Percentiles rank a stretch among this genome's conserved stretches.
phyloP scores from a whole-genome alignment of 2,329 filamentous ascomycete species.

The Colletotrichum graminicola region DNA sequence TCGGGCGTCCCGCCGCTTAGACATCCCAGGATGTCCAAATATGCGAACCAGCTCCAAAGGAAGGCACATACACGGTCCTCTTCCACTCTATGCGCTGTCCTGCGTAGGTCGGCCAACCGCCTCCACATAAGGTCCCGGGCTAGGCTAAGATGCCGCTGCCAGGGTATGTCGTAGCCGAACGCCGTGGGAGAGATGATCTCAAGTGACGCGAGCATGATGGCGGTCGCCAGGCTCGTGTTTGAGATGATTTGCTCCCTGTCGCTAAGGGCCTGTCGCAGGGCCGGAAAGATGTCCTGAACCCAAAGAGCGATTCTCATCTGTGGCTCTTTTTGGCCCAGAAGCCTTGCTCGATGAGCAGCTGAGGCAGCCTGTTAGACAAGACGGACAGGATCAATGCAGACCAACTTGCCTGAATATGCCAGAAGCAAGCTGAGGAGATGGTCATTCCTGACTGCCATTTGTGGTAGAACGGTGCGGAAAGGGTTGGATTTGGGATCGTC shows the following conservation, averaged over 20 bases:
- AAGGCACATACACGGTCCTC: conserved; percentile 76
- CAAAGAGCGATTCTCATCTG: conserved; percentile 82
- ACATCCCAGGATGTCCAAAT: conserved; percentile 83
- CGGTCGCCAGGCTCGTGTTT: conserved; percentile 80
- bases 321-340: conserved; percentile 80
- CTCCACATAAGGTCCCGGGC: conserved; percentile 81
- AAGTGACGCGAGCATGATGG: conserved; percentile 86
- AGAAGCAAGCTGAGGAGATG: conserved; percentile 83
- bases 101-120: conserved; percentile 58
- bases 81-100: conserved; percentile 55
- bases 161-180: conserved; percentile 83
- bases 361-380: neutral
- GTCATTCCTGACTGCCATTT: conserved; percentile 75
- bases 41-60: conserved; percentile 85
- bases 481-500: conserved; percentile 66
- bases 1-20: conserved; percentile 70
- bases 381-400: neutral
- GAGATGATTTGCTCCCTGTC: conserved; percentile 73
- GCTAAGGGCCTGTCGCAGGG: conserved; percentile 75
- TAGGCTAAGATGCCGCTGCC: conserved; percentile 83
- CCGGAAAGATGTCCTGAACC: conserved; percentile 83
- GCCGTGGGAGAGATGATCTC: conserved; percentile 87
- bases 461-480: conserved; percentile 62
- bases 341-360: conserved; percentile 83
- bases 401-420: conserved; percentile 72